A percentile compares a stretch with the other conserved stretches of the same genome.
Evolutionary conservation across 164 flowering plant species (phyloP).

Genomic region (Tetracentron sinense): DNA sequence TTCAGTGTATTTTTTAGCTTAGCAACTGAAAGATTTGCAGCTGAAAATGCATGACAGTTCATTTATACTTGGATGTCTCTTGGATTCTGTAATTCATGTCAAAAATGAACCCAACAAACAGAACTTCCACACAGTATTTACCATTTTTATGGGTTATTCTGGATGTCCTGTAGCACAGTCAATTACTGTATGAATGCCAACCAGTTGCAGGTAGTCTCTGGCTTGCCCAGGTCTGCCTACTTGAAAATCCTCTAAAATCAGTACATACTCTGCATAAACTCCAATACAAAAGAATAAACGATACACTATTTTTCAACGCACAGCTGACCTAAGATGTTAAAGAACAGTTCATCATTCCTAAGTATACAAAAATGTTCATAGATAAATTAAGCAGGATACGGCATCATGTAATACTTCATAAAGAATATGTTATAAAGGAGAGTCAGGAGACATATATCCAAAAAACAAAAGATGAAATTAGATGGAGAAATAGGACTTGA

Average conservation of each 20-base stretch:
- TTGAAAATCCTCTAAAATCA: conserved; percentile 13
- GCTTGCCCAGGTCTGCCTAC: conserved; percentile 94
- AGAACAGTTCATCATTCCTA: too few species aligned
- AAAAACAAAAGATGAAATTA: too few species aligned
- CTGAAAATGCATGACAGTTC: not conserved
- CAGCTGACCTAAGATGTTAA: too few species aligned
- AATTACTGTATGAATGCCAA: conserved; percentile 87
- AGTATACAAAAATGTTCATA: too few species aligned
- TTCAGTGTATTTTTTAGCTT: too few species aligned
- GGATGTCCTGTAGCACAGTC: conserved; percentile 99
- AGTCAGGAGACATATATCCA: too few species aligned
- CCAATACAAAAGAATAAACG: not conserved
- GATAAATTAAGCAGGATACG: too few species aligned
- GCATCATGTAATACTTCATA: too few species aligned
- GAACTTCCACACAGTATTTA: conserved; percentile 18
- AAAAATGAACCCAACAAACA: not conserved
- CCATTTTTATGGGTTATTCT: conserved; percentile 93
- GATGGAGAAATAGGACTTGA: too few species aligned
- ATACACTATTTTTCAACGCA: not conserved
- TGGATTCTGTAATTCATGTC: not conserved
- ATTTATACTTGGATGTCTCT: not conserved
- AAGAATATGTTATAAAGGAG: too few species aligned
- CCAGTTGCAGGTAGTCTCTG: conserved; percentile 96
- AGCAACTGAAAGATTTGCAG: not conserved
- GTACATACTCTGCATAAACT: not conserved